Percentiles rank a stretch among this genome's conserved stretches.
These are phyloP conservation scores for Canavalia ensiformis DNA, from an alignment of 306 rosid genomes.

Conservation along the genomic window DNA sequence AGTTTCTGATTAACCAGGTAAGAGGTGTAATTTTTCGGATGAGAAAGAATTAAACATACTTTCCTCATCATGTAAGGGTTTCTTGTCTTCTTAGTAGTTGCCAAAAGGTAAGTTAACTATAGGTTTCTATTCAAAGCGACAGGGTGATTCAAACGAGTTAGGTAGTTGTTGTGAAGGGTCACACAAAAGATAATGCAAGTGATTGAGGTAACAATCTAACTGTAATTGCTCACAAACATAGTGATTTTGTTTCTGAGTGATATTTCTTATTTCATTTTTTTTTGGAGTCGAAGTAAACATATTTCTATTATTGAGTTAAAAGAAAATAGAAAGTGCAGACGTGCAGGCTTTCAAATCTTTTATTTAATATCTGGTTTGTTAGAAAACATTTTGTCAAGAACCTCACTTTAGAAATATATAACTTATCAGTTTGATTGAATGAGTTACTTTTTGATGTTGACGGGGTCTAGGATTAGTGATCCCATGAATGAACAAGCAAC, in stretches of 20 bases:
- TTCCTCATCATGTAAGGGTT: not conserved
- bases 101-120: not conserved
- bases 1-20: not conserved
- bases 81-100: not conserved
- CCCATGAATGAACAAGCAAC: constrained; percentile 16
- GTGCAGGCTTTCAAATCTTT: not conserved
- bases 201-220: constrained; percentile 21
- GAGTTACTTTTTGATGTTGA: not conserved
- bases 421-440: constrained; percentile 6
- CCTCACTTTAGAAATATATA: not conserved
- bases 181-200: not conserved
- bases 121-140: not conserved
- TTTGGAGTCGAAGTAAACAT: not conserved
- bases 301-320: not conserved
- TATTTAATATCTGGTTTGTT: constrained; percentile 8
- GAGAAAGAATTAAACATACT: not conserved
- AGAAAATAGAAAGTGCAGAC: not conserved
- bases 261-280: not conserved
- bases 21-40: not conserved
- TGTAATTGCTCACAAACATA: not conserved
- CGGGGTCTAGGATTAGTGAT: not conserved
- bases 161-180: constrained; percentile 24
- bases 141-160: not conserved
- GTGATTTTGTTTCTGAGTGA: not conserved
- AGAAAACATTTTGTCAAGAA: not conserved